These are phyloP conservation scores for Trapa bicornis DNA, from an alignment of 345 rosid species.

Conservation along the genomic window DNA sequence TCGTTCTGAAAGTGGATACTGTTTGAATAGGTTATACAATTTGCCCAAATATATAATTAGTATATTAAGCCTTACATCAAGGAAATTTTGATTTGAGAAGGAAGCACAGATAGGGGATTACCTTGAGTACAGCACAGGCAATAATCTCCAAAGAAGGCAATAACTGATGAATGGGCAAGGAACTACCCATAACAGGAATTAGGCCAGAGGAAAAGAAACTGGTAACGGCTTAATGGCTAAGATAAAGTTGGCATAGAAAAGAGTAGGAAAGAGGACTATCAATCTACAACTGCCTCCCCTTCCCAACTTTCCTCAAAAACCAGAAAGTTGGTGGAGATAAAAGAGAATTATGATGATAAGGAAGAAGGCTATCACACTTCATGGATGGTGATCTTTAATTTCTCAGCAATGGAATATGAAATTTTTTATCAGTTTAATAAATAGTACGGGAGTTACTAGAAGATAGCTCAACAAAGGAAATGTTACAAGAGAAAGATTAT, in stretches of 20 bases:
- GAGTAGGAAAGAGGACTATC: neutral
- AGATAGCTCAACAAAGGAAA: neutral
- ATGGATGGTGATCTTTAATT: neutral
- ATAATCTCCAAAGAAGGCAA: neutral
- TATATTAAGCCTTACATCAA: too few relatives aligned
- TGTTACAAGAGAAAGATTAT: neutral
- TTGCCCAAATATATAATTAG: too few relatives aligned
- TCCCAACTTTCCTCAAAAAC: slow-evolving; percentile 62
- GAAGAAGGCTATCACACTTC: neutral
- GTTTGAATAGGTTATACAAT: too few relatives aligned
- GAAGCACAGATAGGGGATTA: neutral
- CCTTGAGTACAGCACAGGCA: neutral
- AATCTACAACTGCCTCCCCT: slow-evolving; percentile 18
- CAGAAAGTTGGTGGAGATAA: slow-evolving; percentile 33
- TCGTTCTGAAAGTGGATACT: too few relatives aligned
- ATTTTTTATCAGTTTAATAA: neutral
- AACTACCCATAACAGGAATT: neutral
- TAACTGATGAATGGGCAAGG: neutral
- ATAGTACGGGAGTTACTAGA: neutral
- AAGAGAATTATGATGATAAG: slow-evolving; percentile 2
- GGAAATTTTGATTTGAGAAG: neutral
- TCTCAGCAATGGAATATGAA: slow-evolving; percentile 11
- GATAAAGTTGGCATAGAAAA: neutral
- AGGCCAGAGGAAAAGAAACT: too few relatives aligned
- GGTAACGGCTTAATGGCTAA: neutral